These are phyloP conservation scores for Pugionium dolabratum DNA, from an alignment of 345 rosid species.

Conservation along the genomic window DNA sequence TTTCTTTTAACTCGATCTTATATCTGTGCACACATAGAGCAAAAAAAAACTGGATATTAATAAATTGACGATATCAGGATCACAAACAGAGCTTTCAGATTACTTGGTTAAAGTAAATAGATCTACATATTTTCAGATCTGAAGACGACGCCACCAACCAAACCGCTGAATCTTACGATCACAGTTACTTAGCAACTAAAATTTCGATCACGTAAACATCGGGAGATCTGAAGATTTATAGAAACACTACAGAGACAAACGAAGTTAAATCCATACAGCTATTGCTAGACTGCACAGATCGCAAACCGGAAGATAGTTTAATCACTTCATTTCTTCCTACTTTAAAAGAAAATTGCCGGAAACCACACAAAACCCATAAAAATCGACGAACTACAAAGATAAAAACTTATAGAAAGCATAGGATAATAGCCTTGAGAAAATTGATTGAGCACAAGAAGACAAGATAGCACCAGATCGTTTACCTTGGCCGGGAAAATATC, in stretches of 20 bases:
- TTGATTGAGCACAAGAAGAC: constrained; percentile 24
- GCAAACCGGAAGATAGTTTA: constrained; percentile 16
- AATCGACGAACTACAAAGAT: not conserved
- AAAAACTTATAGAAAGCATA: not conserved
- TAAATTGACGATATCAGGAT: not conserved
- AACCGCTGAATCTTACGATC: not conserved
- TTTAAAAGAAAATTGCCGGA: not conserved
- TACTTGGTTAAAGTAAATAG: not conserved
- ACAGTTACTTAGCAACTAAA: not conserved
- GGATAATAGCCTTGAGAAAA: not conserved
- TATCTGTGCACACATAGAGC: constrained; percentile 28
- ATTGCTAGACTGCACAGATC: constrained; percentile 8
- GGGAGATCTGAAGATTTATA: constrained; percentile 18
- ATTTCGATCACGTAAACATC: constrained; percentile 3
- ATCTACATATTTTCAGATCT: constrained; percentile 9
- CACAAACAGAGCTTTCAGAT: not conserved
- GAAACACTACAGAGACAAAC: not conserved
- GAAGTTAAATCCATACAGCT: not conserved
- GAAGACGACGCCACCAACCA: not conserved
- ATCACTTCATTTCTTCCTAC: constrained; percentile 19
- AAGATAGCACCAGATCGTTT: constrained; percentile 9
- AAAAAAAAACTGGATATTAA: not conserved
- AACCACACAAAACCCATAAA: not conserved
- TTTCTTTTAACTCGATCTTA: constrained; percentile 22
- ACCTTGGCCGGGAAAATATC: constrained; percentile 35